phyloP scores from a whole-genome alignment of 768 basidiomycete species.

The Exsudoporus frostii region DNA sequence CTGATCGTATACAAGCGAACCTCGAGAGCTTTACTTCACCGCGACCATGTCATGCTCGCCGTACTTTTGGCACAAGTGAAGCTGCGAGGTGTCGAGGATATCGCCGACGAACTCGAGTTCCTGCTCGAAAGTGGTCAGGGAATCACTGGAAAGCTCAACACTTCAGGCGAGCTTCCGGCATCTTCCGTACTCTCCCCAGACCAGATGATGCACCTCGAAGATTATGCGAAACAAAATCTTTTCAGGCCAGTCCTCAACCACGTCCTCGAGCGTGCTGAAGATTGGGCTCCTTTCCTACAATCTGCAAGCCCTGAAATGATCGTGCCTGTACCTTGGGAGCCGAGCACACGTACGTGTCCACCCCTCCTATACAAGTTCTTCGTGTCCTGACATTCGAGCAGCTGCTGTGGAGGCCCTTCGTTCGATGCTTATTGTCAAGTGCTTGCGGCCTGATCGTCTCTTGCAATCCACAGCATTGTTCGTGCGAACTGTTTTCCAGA shows the following conservation, averaged over 20 bases:
- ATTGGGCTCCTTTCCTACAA: conserved; percentile 72
- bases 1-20: conserved; percentile 84
- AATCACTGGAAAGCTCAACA: conserved; percentile 37
- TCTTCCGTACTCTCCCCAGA: conserved; percentile 57
- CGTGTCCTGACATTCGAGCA: conserved; percentile 29
- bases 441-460: conserved; percentile 88
- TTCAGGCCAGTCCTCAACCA: conserved; percentile 76
- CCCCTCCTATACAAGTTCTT: background rate
- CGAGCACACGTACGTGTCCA: conserved; percentile 63
- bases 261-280: conserved; percentile 55
- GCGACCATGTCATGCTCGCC: conserved; percentile 88
- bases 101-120: conserved; percentile 84
- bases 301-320: conserved; percentile 61
- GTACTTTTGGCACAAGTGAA: conserved; percentile 89
- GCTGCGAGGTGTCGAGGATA: conserved; percentile 74
- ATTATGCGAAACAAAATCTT: conserved; percentile 65
- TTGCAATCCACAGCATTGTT: conserved; percentile 79
- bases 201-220: conserved; percentile 64
- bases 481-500: conserved; percentile 71
- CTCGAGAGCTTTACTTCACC: conserved; percentile 83
- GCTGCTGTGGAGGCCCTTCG: conserved; percentile 76
- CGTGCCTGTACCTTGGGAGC: conserved; percentile 79
- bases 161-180: conserved; percentile 36
- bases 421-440: conserved; percentile 78
- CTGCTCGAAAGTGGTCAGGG: conserved; percentile 86